Conservation (phyloP, 805 yeast species). For the Cephaloascus fragrans region DNA sequence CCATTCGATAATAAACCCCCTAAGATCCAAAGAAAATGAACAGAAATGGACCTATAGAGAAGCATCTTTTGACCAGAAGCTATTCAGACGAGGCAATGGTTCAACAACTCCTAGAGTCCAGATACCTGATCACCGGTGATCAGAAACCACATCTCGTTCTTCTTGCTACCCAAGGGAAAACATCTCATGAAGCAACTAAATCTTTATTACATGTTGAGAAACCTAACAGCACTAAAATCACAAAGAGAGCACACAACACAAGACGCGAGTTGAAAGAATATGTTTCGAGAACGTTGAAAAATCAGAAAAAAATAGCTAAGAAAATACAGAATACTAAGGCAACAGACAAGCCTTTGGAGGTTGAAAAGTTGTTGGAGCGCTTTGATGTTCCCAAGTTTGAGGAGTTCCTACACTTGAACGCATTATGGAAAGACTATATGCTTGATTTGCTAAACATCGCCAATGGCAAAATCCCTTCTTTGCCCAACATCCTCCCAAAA, state of each 20-base stretch:
- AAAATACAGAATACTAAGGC: constrained; percentile 22
- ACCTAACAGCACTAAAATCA: constrained; percentile 10
- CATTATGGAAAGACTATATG: constrained; percentile 70
- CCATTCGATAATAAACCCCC: no score
- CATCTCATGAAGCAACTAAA: constrained; percentile 9
- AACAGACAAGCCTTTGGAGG: constrained; percentile 2
- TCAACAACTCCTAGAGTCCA: constrained; percentile 26
- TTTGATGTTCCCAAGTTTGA: constrained; percentile 31
- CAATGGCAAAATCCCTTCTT: constrained; percentile 3
- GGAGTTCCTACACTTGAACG: constrained; percentile 43
- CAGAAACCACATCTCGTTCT: constrained; percentile 36
- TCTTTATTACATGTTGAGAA: constrained; percentile 13
- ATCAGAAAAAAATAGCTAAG: constrained; percentile 28
- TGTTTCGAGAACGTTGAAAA: constrained; percentile 21
- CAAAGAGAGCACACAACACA: constrained; percentile 14
- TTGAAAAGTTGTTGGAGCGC: constrained; percentile 12
- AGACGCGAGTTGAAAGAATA: constrained; percentile 33
- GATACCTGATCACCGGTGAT: constrained; percentile 36
- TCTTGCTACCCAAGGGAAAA: constrained; percentile 19
- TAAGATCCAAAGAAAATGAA: no score
- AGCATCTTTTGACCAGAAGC: constrained; percentile 33
- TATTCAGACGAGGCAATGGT: constrained; percentile 26
- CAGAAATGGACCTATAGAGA: constrained; percentile 33
- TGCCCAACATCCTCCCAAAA: constrained; percentile 31
- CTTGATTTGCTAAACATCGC: constrained; percentile 39